Percentiles rank a stretch among this genome's conserved stretches.
These are phyloP conservation scores for Trifolium fragiferum DNA, from an alignment of 306 rosid species.

Conservation along the genomic window DNA sequence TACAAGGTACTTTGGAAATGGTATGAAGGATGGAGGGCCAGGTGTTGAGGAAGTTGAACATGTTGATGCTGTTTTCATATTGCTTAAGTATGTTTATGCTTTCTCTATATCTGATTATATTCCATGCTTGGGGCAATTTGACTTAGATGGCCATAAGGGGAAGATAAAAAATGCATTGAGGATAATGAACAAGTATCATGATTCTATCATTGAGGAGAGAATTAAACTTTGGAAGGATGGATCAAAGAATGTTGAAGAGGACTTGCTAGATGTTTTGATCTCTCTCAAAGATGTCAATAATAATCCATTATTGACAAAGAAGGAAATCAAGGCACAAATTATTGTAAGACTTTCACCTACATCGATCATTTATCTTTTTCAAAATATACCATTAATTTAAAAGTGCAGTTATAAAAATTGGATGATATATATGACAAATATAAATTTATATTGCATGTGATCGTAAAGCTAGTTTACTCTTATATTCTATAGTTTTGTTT, in stretches of 20 bases:
- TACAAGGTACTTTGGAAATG: slow-evolving; percentile 48
- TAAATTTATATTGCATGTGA: too few relatives aligned
- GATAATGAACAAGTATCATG: slow-evolving; percentile 35
- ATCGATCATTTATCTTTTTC: too few relatives aligned
- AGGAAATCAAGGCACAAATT: slow-evolving; percentile 56
- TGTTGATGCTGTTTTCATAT: slow-evolving; percentile 15
- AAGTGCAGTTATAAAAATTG: too few relatives aligned
- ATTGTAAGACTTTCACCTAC: neutral
- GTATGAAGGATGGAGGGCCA: slow-evolving; percentile 51
- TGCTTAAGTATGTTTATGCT: slow-evolving; percentile 35
- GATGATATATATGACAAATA: too few relatives aligned
- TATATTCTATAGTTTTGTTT: too few relatives aligned
- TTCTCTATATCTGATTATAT: slow-evolving; percentile 49
- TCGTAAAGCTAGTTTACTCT: too few relatives aligned
- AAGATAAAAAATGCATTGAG: slow-evolving; percentile 34
- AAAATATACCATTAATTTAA: too few relatives aligned
- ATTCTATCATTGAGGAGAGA: slow-evolving; percentile 45
- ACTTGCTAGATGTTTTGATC: slow-evolving; percentile 54
- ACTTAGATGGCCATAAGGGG: slow-evolving; percentile 45
- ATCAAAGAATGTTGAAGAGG: slow-evolving; percentile 40
- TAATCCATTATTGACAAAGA: slow-evolving; percentile 20
- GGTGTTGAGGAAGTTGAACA: slow-evolving; percentile 52
- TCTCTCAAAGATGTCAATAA: slow-evolving; percentile 35
- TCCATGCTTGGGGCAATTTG: slow-evolving; percentile 49
- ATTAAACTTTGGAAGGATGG: slow-evolving; percentile 46